Percentiles rank a stretch among this genome's conserved stretches.
Evolutionary conservation across 129 eudicot species (phyloP).

Genomic region (Flaveria robusta): DNA sequence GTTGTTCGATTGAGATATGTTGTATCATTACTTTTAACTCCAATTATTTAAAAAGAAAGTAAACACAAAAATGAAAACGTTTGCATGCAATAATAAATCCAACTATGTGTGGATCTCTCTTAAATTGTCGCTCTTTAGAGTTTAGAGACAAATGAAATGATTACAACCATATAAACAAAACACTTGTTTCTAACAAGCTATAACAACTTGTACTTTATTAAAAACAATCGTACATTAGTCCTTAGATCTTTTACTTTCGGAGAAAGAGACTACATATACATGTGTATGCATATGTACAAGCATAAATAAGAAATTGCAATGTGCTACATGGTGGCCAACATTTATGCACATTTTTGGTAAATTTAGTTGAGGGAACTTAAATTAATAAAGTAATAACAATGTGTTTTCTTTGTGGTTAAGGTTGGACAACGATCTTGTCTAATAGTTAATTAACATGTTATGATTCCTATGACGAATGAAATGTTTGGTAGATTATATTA

Average conservation of each 20-base stretch:
- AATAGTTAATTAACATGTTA: background rate
- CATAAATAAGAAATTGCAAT: slow-evolving; percentile 8
- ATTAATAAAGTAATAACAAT: background rate
- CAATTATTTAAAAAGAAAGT: background rate
- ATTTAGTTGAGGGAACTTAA: background rate
- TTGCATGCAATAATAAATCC: background rate
- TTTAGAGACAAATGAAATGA: background rate
- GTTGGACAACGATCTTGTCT: slow-evolving; percentile 20
- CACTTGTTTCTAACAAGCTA: slow-evolving; percentile 6
- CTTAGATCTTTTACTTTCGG: background rate
- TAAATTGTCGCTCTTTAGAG: slow-evolving; percentile 1
- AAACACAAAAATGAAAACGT: background rate
- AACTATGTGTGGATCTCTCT: slow-evolving; percentile 3
- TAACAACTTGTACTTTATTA: slow-evolving; percentile 3
- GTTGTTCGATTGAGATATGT: no score
- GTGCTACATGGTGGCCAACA: slow-evolving; percentile 29
- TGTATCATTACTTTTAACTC: no score
- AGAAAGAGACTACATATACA: background rate
- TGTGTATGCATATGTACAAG: background rate
- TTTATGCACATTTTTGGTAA: slow-evolving; percentile 34
- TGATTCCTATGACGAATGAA: slow-evolving; percentile 30
- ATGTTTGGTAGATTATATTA: slow-evolving; percentile 22
- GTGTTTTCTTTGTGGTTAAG: background rate
- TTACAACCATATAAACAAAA: background rate
- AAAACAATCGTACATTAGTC: background rate